phyloP scores from a whole-genome alignment of 2,329 filamentous ascomycete species.

The Aspergillus ochraceus region DNA sequence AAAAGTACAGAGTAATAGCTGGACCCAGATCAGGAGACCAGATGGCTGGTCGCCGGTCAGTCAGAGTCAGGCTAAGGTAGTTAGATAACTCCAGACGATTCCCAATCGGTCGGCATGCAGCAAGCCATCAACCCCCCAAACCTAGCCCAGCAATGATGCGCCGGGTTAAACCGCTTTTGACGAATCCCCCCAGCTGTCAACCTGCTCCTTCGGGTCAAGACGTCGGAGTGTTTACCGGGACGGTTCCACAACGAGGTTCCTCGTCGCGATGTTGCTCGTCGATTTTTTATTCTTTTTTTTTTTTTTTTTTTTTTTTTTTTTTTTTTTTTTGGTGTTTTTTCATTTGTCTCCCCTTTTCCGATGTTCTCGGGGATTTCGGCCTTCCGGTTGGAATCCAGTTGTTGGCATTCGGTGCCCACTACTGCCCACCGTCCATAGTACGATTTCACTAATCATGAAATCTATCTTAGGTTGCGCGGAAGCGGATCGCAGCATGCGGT shows the following conservation, averaged over 20 bases:
- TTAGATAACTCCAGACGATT: conserved; percentile 1
- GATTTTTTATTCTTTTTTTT: background rate
- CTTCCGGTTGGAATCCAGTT: background rate
- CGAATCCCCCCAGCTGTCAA: conserved; percentile 30
- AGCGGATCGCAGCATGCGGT: background rate
- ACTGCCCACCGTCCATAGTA: background rate
- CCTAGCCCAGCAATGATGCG: conserved; percentile 7
- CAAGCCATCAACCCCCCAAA: conserved; percentile 4
- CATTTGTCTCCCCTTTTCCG: too few relatives aligned
- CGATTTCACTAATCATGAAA: background rate
- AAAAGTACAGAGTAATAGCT: background rate
- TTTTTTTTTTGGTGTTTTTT: too few relatives aligned
- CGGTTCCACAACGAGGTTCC: conserved; percentile 16
- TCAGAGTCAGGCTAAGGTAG: background rate
- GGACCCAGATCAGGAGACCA: background rate
- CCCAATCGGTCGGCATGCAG: conserved; percentile 23
- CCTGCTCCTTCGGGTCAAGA: conserved; percentile 27
- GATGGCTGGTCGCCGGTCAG: background rate
- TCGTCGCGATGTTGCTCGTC: background rate
- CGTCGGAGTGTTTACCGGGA: conserved; percentile 32
- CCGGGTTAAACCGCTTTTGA: conserved; percentile 8
- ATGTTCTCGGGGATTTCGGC: background rate
- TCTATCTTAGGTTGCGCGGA: background rate
- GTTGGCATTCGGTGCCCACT: background rate
- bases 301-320: background rate